Base-by-base conservation (phyloP, 1,284 basidiomycete species). In the Rhodotorula sp. region DNA sequence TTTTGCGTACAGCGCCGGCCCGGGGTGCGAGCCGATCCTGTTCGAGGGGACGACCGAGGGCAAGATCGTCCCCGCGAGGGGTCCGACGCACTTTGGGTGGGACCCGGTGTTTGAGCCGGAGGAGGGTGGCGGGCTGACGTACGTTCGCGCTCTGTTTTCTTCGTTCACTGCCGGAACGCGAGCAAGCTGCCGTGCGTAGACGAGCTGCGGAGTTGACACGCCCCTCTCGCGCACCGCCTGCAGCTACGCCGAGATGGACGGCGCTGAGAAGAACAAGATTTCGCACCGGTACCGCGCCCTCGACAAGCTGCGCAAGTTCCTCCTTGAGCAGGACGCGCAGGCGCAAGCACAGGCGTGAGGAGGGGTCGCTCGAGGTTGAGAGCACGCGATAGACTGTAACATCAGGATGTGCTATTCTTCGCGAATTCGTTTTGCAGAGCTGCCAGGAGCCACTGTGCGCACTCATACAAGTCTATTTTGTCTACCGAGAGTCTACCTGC, bases 221-320 rank as follows among this genome's bases (percentile, higher is more conserved):
- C 13, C 9, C 21, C 27, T 51, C 48, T 22, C 5, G 36, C n/a
- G n/a, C n/a, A 67, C n/a, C 27, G 6, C 34, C 12, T 12, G 32
- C 72, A 94, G 92, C 32, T 97, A 96, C 77, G 95, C 94, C n/a
- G 94, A 99, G 83, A 97, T 99, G 94, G 85, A 86, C 61, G 81
- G 85, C 4, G 88, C 87, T 54, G 88, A 89, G 80, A 99, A 98
- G 85, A 96, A 97, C 81, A 85, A 84, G 72, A 87, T 97, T 56
- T 96, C 92, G 3, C 96, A 98, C 84, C 84, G 96, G 69, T 94
- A 90, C 80, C 89, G 89, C 71, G 95, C 96, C 0, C 83, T 99
- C 34, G 89, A 89, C 69, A 91, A 92, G 80, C 86, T 99, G 29
- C 86, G 89, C 70, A 84, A 83, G 19, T 91, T 90, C 81, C 84